Base-by-base conservation (phyloP, 164 flowering plant genomes). In the Buxus sempervirens region DNA sequence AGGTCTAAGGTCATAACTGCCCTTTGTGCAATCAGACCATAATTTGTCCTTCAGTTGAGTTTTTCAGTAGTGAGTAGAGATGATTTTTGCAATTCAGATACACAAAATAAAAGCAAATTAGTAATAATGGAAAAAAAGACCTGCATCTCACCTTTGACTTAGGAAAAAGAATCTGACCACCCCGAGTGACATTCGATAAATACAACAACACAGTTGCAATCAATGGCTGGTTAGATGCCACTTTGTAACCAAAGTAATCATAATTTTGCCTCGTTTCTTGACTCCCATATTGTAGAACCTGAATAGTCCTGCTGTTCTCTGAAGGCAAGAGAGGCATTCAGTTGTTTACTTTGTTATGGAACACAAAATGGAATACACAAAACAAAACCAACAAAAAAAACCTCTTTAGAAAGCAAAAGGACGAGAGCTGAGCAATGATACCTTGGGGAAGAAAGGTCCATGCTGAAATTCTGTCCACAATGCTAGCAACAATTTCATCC, bases 371-470 rank as follows among this genome's bases (percentile, higher is more conserved):
- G 45, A n/a, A 45, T 20, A 28, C 9, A 26, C 13, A 25, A 22
- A n/a, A n/a, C n/a, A n/a, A n/a, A n/a, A n/a, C n/a, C n/a, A 20
- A 21, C 63, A 9, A 28, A 1, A 38, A 10, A 36, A 26, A 41
- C 12, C 12, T 5, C 20, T 41, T 20, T 15, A 14, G 32, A n/a
- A 62, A 63, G 38, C 24, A 14, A 19, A 55, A 70, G 59, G 21
- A 64, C 16, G 24, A 58, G 23, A 54, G n/a, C n/a, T n/a, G n/a
- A 62, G 23, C 10, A 38, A 67, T 61, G 7, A 65, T 77, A 88
- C 98, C 94, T 81, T 77, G 78, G 20, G 98, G 98, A 78, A 93
- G 90, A 72, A 91, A 84, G 56, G 86, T 90, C 97, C 96, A 93
- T 28, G 89, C 85, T 23, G n/a, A n/a, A n/a, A n/a, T n/a, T n/a